Percentiles rank a stretch among this genome's conserved stretches.
Evolutionary conservation across 2,329 filamentous ascomycete species (phyloP).

Genomic region (Tolypocladium inflatum): DNA sequence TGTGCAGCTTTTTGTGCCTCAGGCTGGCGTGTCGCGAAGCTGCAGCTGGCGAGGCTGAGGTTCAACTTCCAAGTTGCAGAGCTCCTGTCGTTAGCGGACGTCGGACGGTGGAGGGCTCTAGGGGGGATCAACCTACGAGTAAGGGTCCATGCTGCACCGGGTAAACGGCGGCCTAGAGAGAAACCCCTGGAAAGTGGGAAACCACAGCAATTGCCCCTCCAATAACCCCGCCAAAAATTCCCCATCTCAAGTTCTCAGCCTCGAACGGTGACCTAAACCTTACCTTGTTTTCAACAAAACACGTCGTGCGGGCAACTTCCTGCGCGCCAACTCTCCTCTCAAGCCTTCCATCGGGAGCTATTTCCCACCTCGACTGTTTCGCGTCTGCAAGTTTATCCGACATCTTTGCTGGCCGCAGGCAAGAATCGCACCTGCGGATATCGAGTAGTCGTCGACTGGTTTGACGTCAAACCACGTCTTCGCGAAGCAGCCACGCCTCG

Average conservation of each 20-base stretch:
- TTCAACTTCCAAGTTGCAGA: not conserved
- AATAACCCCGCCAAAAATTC: conserved; percentile 23
- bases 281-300: not conserved
- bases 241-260: conserved; percentile 2
- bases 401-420: not conserved
- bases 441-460: not conserved
- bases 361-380: not conserved
- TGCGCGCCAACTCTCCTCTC: not conserved
- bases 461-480: not conserved
- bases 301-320: not conserved
- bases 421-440: not conserved
- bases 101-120: not conserved
- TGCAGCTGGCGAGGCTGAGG: not conserved
- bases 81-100: not conserved
- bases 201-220: conserved; percentile 19
- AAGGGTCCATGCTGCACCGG: conserved; percentile 11
- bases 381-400: not conserved
- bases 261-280: not conserved
- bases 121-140: too few species aligned
- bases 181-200: not conserved
- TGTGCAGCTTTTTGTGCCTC: not conserved
- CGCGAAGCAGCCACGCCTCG: not conserved
- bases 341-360: not conserved
- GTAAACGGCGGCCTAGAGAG: conserved; percentile 15
- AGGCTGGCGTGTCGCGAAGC: not conserved